Conservation (phyloP, 805 yeast genomes). For the Pichia rugopelliculosa region DNA sequence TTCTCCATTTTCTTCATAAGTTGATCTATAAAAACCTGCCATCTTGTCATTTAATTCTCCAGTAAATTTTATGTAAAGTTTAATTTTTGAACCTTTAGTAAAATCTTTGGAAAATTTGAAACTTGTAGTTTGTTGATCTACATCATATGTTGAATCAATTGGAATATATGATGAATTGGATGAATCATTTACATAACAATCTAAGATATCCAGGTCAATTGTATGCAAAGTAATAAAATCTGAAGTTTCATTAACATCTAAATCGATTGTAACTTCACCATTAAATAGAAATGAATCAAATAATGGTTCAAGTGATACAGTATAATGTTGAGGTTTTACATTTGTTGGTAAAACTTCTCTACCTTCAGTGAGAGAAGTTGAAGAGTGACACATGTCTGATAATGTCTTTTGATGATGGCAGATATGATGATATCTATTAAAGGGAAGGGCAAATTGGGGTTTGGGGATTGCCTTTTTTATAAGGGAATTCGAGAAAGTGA, state of each 20-base stretch:
- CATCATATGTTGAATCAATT: conserved; percentile 26
- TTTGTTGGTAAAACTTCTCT: conserved; percentile 33
- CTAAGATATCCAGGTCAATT: conserved; percentile 23
- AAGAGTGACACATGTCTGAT: conserved; percentile 3
- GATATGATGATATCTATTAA: neutral
- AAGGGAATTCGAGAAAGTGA: neutral
- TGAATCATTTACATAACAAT: conserved; percentile 14
- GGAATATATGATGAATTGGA: conserved; percentile 19
- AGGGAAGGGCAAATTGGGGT: neutral
- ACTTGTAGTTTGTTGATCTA: conserved; percentile 56
- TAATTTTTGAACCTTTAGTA: conserved; percentile 25
- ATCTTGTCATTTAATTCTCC: conserved; percentile 46
- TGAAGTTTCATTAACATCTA: conserved; percentile 40
- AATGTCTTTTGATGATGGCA: conserved; percentile 5
- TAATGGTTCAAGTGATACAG: conserved; percentile 40
- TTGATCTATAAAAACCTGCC: conserved; percentile 52
- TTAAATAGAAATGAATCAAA: conserved; percentile 37
- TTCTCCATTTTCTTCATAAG: conserved; percentile 37
- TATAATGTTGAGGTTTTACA: conserved; percentile 74
- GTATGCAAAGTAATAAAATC: conserved; percentile 41
- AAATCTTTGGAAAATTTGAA: conserved; percentile 43
- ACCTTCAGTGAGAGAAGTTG: neutral
- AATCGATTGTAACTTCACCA: conserved; percentile 47
- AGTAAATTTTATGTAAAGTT: conserved; percentile 31
- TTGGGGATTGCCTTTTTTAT: neutral